Conservation (phyloP, 2,329 filamentous ascomycete species). For the Exophiala spinifera region DNA sequence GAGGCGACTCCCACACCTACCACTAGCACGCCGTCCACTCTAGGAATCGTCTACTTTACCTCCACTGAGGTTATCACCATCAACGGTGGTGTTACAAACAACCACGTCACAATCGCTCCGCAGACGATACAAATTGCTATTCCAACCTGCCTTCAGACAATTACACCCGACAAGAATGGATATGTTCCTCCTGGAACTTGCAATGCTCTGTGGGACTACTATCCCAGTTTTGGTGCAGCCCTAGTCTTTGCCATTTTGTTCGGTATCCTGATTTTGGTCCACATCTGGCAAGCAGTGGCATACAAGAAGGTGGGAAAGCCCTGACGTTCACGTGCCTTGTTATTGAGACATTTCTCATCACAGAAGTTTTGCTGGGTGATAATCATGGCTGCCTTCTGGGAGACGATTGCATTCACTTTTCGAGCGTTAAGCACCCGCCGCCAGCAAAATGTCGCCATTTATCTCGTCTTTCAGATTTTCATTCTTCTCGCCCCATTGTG, state of each 20-base stretch:
- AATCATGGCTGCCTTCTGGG: constrained; percentile 43
- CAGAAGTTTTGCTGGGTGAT: constrained; percentile 45
- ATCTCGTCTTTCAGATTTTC: constrained; percentile 39
- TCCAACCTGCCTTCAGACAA: constrained; percentile 7
- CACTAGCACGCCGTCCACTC: background rate
- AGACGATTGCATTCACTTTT: constrained; percentile 39
- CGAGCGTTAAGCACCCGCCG: constrained; percentile 42
- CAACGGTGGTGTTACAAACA: constrained; percentile 1
- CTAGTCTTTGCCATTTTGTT: constrained; percentile 36
- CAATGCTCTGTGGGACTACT: constrained; percentile 34
- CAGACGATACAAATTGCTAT: constrained; percentile 1
- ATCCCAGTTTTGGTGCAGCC: constrained; percentile 34
- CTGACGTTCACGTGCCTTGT: constrained; percentile 7
- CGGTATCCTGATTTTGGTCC: constrained; percentile 31
- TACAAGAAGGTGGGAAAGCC: constrained; percentile 32
- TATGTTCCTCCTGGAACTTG: constrained; percentile 39
- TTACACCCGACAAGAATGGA: constrained; percentile 37
- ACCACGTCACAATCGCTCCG: background rate
- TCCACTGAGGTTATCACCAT: background rate
- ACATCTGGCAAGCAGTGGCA: constrained; percentile 35
- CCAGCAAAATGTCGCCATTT: constrained; percentile 35
- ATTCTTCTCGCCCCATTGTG: constrained; percentile 42
- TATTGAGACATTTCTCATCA: constrained; percentile 12
- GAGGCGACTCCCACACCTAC: background rate
- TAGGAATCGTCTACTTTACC: background rate